Conservation (phyloP, 352 stramenopile species). For the Phytophthora tentaculata region DNA sequence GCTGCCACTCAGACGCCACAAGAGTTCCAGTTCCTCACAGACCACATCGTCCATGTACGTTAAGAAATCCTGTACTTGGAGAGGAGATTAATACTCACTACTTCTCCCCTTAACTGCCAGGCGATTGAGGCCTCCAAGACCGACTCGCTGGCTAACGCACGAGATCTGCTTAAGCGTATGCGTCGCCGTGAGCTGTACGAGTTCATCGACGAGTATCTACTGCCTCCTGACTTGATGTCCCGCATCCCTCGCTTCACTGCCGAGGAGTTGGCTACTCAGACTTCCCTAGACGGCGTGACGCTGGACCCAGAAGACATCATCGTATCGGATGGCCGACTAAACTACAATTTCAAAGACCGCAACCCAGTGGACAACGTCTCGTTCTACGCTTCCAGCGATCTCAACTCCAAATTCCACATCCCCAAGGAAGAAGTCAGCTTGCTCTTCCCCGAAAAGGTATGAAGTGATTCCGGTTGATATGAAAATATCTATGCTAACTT, state of each 20-base stretch:
- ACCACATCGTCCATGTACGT: constrained; percentile 76
- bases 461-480: background rate
- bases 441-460: constrained; percentile 80
- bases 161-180: constrained; percentile 75
- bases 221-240: constrained; percentile 61
- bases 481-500: background rate
- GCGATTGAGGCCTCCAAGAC: constrained; percentile 83
- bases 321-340: constrained; percentile 74
- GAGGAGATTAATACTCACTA: background rate
- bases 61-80: too few species aligned
- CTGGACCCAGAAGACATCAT: constrained; percentile 83
- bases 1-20: constrained; percentile 62
- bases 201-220: constrained; percentile 85
- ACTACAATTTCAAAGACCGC: constrained; percentile 85
- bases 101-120: constrained; percentile 24
- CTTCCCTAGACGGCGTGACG: constrained; percentile 41
- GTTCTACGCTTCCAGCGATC: constrained; percentile 82
- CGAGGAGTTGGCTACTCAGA: constrained; percentile 66
- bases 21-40: constrained; percentile 80
- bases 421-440: constrained; percentile 82
- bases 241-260: constrained; percentile 60
- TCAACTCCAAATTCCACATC: constrained; percentile 75
- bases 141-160: constrained; percentile 48
- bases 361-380: constrained; percentile 86
- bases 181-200: constrained; percentile 81